Conservation (phyloP, 345 rosid genomes). For the Murraya paniculata region DNA sequence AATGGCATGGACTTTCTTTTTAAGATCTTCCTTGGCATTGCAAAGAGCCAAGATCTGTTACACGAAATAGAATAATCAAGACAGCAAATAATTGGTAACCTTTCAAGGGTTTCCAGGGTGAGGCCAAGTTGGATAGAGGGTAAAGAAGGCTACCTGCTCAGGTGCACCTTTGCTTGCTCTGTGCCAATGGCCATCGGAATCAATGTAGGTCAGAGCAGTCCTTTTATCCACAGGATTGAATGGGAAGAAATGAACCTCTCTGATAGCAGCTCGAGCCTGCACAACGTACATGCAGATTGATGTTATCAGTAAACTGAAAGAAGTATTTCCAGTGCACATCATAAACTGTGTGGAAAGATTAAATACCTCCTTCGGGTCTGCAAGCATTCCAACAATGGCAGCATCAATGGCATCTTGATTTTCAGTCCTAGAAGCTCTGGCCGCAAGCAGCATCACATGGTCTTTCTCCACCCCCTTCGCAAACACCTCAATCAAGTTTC, state of each 20-base stretch:
- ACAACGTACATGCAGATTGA: neutral
- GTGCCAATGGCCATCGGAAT: constrained; percentile 68
- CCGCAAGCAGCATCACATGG: constrained; percentile 64
- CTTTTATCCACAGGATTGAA: constrained; percentile 85
- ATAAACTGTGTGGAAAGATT: neutral
- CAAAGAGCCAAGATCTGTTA: constrained; percentile 57
- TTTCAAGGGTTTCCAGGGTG: neutral
- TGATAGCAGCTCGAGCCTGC: constrained; percentile 76
- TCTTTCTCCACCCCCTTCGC: constrained; percentile 63
- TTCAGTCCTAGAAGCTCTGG: constrained; percentile 82
- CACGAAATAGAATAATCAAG: neutral
- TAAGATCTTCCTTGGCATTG: constrained; percentile 55
- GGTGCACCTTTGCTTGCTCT: constrained; percentile 92
- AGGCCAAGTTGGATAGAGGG: neutral
- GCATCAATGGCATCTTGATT: constrained; percentile 94
- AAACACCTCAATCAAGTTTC: constrained; percentile 68
- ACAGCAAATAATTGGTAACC: neutral
- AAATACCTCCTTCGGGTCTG: constrained; percentile 74
- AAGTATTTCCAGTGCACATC: neutral
- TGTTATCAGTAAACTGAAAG: neutral
- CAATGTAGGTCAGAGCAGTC: constrained; percentile 76
- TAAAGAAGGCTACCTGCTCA: constrained; percentile 54
- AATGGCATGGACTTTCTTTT: constrained; percentile 52
- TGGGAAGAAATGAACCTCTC: constrained; percentile 77
- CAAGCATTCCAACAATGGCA: constrained; percentile 84